Evolutionary conservation across 208 protist species (phyloP), one percentile per base, ranked within the genome.

Genomic region (Porcisia hertigi): DNA sequence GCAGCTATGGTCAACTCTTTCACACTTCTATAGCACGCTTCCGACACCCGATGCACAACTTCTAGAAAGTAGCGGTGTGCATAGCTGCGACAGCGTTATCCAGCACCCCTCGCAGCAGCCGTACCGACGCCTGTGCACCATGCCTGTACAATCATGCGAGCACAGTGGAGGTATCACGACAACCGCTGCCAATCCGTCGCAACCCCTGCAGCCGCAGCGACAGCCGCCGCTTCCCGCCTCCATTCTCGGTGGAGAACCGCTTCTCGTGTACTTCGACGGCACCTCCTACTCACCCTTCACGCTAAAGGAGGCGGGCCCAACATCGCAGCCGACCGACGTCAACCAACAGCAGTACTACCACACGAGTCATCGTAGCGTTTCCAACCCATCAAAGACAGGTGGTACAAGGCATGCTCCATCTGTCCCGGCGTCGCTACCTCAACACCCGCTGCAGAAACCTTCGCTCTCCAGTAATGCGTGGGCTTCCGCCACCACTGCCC

Each of bases 301-400:
- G 39, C 9, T 18, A 41, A 69, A 7, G 4, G 43, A 69, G 18
- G 64, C 20, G 23, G 34, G 11, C 43, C 2, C 67, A 23, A 47
- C 34, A 3, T 12, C 30, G 52, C 25, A 57, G n/a, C 14, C 11
- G 47, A 16, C 67, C 39, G 43, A 55, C 2, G 16, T 34, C 45
- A 71, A 25, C 55, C 67, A 76, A 43, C 54, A 41, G 67, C 52
- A 71, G 14, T 57, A 60, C 52, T 7, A 30, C 67, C 55, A 34
- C 67, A 71, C 12, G 25, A 58, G 67, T 16, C 23, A 71, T 39
- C 67, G 43, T 3, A 57, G 49, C 8, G 14, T 58, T 4, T 43
- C n/a, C 30, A 12, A 54, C 39, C 12, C 64, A 23, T 36, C 64
- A n/a, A 36, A 9, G 8, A 16, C 45, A n/a, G 34, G 64, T 36